Base-by-base conservation (phyloP, 2,329 filamentous ascomycete genomes). In the Aspergillus ruber region DNA sequence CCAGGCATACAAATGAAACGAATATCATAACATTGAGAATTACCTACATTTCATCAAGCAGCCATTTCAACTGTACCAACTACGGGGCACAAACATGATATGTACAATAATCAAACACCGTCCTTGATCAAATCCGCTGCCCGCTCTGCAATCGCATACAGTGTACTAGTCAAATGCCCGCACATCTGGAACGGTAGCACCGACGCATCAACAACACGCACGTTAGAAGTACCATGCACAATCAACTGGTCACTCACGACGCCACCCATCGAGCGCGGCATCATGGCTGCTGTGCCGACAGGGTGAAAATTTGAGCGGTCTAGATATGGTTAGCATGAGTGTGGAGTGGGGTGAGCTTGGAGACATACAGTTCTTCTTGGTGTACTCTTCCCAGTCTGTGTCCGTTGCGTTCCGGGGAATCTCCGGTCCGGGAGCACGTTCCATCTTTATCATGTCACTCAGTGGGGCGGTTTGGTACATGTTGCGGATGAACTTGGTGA, bases 401-500 rank as follows among this genome's bases (percentile, higher is more conserved):
- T 51, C 50, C 1, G 56, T 45, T 1, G 59, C 57, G 39, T 57
- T 50, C 8, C 49, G 42, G 8, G 60, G 52, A 2, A 66, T 33
- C 4, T 53, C 48, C 5, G 53, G 40, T 1, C 61, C 57, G 3
- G 63, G 63, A 1, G 48, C 36, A n/a, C 52, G 44, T 33, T 64
- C 62, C 1, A 56, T 50, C 2, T 44, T 51, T 1, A 63, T 54
- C 32, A 64, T 42, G 13, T 48, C 44, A 9, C 44, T 53, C 32
- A 65, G 35, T 6, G 57, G 58, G 10, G 44, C 42, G 1, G 53
- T 58, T 15, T 38, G 21, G 35, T 61, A 56, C 20, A 56, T 45
- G n/a, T 57, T 50, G 2, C 74, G 68, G 42, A 67, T 68, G 52
- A 69, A 70, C 0, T 59, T 58, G 0, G 66, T 64, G 7, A 78